Evolutionary conservation across 345 rosid genomes (phyloP).

Genomic region (Brassica cretica): DNA sequence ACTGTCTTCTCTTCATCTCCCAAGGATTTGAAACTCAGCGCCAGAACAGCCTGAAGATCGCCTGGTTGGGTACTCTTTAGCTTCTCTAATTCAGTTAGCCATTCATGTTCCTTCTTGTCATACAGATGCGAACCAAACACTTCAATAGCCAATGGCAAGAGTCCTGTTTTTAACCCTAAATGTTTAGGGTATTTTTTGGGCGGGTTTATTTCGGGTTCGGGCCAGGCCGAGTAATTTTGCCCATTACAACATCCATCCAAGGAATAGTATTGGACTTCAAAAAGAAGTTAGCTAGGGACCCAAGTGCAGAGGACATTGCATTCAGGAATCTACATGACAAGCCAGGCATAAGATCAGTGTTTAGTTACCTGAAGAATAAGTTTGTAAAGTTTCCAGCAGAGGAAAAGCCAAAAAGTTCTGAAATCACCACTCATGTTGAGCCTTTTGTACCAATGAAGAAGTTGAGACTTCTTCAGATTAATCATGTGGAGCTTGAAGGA

Average conservation of each 20-base stretch:
- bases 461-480: conserved; percentile 67
- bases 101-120: not conserved
- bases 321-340: conserved; percentile 5
- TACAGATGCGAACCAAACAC: not conserved
- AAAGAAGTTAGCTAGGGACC: conserved; percentile 20
- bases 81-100: not conserved
- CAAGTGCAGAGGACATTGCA: not conserved
- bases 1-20: conserved; percentile 44
- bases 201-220: too few species aligned
- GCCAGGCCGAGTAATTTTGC: too few species aligned
- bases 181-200: too few species aligned
- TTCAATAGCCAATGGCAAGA: conserved; percentile 11
- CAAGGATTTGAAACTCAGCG: conserved; percentile 56
- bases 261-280: conserved; percentile 51
- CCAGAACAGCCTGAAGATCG: conserved; percentile 28
- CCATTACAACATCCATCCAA: conserved; percentile 33
- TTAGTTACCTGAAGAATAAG: conserved; percentile 26
- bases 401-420: conserved; percentile 26
- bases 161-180: not conserved
- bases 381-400: not conserved
- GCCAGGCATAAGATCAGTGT: conserved; percentile 5
- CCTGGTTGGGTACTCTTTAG: not conserved
- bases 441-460: conserved; percentile 49
- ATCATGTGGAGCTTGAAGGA: conserved; percentile 55
- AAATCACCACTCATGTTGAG: conserved; percentile 36